Evolutionary conservation across 2,329 filamentous ascomycete species (phyloP).

Genomic region (Stromatinia cepivora): DNA sequence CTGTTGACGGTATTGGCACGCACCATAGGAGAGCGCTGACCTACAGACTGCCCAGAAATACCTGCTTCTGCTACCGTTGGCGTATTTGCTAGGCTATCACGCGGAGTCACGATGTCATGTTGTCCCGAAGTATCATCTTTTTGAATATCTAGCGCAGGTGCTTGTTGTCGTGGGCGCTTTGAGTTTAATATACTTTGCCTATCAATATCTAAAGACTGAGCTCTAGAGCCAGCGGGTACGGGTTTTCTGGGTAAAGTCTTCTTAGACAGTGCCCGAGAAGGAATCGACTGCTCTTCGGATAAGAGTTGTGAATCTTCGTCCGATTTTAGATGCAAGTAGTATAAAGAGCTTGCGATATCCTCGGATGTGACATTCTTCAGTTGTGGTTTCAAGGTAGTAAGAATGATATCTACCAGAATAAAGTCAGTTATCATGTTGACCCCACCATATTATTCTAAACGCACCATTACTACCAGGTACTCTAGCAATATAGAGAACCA

Average conservation of each 20-base stretch:
- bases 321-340: conserved; percentile 81
- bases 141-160: conserved; percentile 15
- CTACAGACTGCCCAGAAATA: conserved; percentile 29
- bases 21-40: conserved; percentile 20
- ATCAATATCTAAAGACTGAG: conserved; percentile 33
- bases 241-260: conserved; percentile 39
- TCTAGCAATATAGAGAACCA: conserved; percentile 87
- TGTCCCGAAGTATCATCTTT: conserved; percentile 8
- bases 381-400: conserved; percentile 86
- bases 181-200: conserved; percentile 12
- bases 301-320: conserved; percentile 54
- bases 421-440: conserved; percentile 17
- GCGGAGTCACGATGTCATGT: not conserved
- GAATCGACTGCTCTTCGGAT: conserved; percentile 32
- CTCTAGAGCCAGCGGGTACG: conserved; percentile 34
- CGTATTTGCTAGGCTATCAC: conserved; percentile 10
- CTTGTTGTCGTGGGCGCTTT: conserved; percentile 11
- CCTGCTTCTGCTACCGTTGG: conserved; percentile 26
- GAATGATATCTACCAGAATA: conserved; percentile 40
- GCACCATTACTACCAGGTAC: conserved; percentile 88
- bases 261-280: conserved; percentile 25
- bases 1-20: conserved; percentile 25
- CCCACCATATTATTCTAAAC: conserved; percentile 29
- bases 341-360: conserved; percentile 84
- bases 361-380: conserved; percentile 84